A percentile compares a stretch with the other conserved stretches of the same genome.
Conservation (phyloP, 1,284 basidiomycete species). For the Xerocomus minutiporus region DNA sequence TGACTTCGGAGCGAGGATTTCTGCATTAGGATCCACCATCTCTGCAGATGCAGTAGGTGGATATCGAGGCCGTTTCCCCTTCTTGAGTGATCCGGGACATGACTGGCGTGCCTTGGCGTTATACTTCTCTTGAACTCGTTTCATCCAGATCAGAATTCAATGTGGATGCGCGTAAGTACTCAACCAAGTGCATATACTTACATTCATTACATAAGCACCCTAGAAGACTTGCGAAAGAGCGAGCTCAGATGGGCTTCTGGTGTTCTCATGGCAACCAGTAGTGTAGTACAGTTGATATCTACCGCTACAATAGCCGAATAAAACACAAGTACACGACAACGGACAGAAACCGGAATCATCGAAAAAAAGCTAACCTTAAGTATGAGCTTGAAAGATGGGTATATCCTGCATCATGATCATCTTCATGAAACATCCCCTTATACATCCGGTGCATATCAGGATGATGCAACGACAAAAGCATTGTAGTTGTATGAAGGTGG, state of each 20-base stretch:
- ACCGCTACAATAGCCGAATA: neutral
- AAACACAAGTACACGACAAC: neutral
- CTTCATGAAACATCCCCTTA: neutral
- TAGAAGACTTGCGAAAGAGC: too few relatives aligned
- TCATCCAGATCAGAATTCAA: constrained; percentile 27
- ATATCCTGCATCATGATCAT: neutral
- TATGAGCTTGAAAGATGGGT: neutral
- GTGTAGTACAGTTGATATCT: neutral
- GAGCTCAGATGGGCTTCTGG: too few relatives aligned
- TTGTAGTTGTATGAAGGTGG: constrained; percentile 64
- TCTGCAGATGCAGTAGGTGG: constrained; percentile 15
- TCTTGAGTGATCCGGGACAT: constrained; percentile 52
- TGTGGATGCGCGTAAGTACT: too few relatives aligned
- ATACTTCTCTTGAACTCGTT: constrained; percentile 38
- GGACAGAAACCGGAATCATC: neutral
- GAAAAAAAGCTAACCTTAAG: neutral
- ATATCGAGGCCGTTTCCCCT: constrained; percentile 34
- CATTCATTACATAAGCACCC: too few relatives aligned
- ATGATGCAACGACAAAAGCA: constrained; percentile 44
- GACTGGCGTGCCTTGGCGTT: constrained; percentile 65
- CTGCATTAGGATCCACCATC: constrained; percentile 52
- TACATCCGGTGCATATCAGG: constrained; percentile 17
- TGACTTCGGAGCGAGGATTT: constrained; percentile 54
- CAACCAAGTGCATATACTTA: too few relatives aligned
- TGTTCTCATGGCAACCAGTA: too few relatives aligned